phyloP scores from a whole-genome alignment of 768 basidiomycete species.

The Russula foetens region DNA sequence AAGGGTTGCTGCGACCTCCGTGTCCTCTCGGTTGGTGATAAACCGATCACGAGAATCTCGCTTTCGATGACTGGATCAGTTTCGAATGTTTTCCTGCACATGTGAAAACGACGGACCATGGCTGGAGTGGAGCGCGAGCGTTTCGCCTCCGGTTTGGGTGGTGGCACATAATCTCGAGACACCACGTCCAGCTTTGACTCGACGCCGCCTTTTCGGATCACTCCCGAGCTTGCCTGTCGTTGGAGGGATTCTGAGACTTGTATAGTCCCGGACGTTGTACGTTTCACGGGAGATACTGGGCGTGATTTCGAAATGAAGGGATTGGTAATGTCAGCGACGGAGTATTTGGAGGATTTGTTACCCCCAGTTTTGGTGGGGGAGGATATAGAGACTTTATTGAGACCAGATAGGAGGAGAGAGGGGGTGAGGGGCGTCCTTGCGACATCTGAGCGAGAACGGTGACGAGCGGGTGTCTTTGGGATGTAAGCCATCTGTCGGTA shows the following conservation, averaged over 20 bases:
- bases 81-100: not conserved
- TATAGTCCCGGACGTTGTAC: conserved; percentile 39
- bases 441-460: conserved; percentile 39
- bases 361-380: conserved; percentile 27
- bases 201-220: conserved; percentile 69
- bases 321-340: conserved; percentile 45
- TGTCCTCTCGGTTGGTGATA: conserved; percentile 52
- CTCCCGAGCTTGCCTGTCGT: conserved; percentile 55
- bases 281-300: conserved; percentile 58
- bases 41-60: conserved; percentile 59
- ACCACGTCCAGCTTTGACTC: conserved; percentile 74
- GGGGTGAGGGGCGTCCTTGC: conserved; percentile 43
- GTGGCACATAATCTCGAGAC: conserved; percentile 69
- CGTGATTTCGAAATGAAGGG: conserved; percentile 54
- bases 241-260: conserved; percentile 46
- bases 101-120: conserved; percentile 24
- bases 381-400: conserved; percentile 31
- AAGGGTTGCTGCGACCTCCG: conserved; percentile 54
- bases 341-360: conserved; percentile 23
- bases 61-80: conserved; percentile 23
- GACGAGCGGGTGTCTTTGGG: conserved; percentile 41
- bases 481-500: conserved; percentile 22
- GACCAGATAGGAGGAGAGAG: conserved; percentile 30
- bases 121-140: conserved; percentile 70
- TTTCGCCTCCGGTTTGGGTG: conserved; percentile 49